A percentile compares a stretch with the other conserved stretches of the same genome.
Evolutionary conservation across 2,329 filamentous ascomycete genomes (phyloP).

Genomic region (Pseudogymnoascus sp.): DNA sequence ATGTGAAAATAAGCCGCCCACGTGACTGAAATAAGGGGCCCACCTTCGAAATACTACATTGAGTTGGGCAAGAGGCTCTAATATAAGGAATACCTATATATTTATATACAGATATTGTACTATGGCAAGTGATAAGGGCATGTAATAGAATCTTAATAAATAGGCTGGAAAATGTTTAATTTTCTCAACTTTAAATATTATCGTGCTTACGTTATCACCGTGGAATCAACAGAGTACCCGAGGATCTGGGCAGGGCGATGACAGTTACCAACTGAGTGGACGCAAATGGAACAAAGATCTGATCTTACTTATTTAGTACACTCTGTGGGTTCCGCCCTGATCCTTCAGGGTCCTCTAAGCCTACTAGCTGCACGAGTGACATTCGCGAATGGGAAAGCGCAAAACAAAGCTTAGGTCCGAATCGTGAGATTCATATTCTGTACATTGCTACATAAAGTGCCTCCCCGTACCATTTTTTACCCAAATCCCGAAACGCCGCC

Average conservation of each 20-base stretch:
- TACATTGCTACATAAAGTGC: slow-evolving; percentile 6
- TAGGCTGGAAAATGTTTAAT: neutral
- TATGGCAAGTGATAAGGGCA: neutral
- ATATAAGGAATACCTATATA: neutral
- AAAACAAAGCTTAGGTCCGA: neutral
- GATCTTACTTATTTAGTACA: too few relatives aligned
- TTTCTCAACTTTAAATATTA: neutral
- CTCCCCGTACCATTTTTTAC: neutral
- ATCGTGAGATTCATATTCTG: neutral
- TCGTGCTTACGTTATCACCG: neutral
- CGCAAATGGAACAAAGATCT: too few relatives aligned
- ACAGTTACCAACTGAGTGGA: neutral
- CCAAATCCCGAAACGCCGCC: slow-evolving; percentile 2
- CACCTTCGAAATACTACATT: neutral
- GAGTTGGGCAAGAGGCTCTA: neutral
- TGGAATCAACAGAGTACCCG: neutral
- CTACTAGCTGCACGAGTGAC: neutral
- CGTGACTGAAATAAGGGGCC: neutral
- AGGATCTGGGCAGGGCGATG: neutral
- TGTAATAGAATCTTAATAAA: neutral
- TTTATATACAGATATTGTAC: neutral
- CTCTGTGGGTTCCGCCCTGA: neutral
- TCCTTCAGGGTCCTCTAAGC: neutral
- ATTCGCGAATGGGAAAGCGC: neutral
- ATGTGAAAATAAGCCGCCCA: neutral